Percentiles rank a stretch among this genome's conserved stretches.
These are phyloP conservation scores for Cystofilobasidium macerans DNA, from an alignment of 768 basidiomycete species.

Conservation along the genomic window DNA sequence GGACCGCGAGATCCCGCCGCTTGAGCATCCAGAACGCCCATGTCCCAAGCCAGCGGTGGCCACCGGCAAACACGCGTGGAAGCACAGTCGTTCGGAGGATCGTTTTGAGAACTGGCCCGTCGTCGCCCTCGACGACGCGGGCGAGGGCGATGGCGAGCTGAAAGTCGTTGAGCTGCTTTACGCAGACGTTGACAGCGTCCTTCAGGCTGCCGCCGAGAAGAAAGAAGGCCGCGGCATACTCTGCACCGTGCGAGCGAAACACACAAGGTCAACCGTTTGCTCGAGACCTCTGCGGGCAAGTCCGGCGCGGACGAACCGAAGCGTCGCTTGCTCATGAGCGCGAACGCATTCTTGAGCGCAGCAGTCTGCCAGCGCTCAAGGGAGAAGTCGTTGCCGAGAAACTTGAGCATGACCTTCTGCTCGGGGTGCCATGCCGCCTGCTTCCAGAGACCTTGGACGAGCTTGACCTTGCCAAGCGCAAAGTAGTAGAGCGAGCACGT, in stretches of 20 bases:
- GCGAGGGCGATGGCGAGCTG: constrained; percentile 81
- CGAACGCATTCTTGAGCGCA: constrained; percentile 92
- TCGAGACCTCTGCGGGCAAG: not conserved
- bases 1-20: constrained; percentile 75
- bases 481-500: constrained; percentile 87
- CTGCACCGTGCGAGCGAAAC: constrained; percentile 41
- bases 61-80: constrained; percentile 70
- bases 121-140: constrained; percentile 67
- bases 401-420: constrained; percentile 77
- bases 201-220: constrained; percentile 74
- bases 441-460: constrained; percentile 90
- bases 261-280: not conserved
- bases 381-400: constrained; percentile 79
- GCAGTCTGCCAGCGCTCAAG: constrained; percentile 78
- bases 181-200: constrained; percentile 82
- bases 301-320: constrained; percentile 53
- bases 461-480: constrained; percentile 78
- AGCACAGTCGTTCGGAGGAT: constrained; percentile 66
- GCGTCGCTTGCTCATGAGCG: constrained; percentile 75
- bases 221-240: constrained; percentile 98
- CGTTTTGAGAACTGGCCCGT: constrained; percentile 61
- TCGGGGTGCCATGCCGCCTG: constrained; percentile 91
- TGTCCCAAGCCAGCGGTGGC: constrained; percentile 84
- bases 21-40: constrained; percentile 97
- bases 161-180: constrained; percentile 77